Base-by-base conservation (phyloP, 1,284 basidiomycete species). In the Testicularia cyperi region DNA sequence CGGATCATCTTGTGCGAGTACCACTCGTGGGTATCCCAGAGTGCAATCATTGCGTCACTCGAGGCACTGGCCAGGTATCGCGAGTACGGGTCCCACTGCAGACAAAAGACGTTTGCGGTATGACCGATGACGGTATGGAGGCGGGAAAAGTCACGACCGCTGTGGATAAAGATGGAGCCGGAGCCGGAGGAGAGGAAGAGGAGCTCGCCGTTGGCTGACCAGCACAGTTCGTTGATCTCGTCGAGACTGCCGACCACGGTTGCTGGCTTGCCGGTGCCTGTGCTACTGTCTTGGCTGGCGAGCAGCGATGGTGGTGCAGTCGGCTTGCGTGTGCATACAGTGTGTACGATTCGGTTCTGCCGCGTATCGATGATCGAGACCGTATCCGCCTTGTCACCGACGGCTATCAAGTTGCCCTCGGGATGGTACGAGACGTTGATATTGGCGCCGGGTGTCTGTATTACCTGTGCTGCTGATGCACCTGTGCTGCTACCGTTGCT, bases 371-470 rank as follows among this genome's bases (percentile, higher is more conserved):
- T 16, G 16, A 73, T 51, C 5, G 56, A 63, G 1, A 75, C 61
- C 0, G 62, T 71, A 46, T 75, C 72, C 15, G 40, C 38, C 33
- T 70, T 67, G 28, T 75, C 71, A 4, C 69, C 69, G 2, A 68
- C 62, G 1, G 71, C 70, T 0, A 73, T n/a, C n/a, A 48, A 47
- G 15, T 62, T 25, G 1, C 72, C 72, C 6, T 32, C 14, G 0
- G 72, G 72, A 42, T 68, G 65, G 36, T 63, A 75, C 9, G 57
- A 38, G 13, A 75, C 39, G 30, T 75, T 75, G 46, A 72, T 68
- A 33, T 75, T 73, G 4, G 53, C 27, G 0, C 66, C 68, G 0
- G 66, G 56, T 0, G 69, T 75, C 0, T 9, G 6, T 3, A 62
- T 36, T 0, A 48, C 34, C 4, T 26, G 29, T 1, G 37, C 26